These are phyloP conservation scores for Kodamaea laetipori DNA, from an alignment of 805 yeast genomes.

Conservation along the genomic window DNA sequence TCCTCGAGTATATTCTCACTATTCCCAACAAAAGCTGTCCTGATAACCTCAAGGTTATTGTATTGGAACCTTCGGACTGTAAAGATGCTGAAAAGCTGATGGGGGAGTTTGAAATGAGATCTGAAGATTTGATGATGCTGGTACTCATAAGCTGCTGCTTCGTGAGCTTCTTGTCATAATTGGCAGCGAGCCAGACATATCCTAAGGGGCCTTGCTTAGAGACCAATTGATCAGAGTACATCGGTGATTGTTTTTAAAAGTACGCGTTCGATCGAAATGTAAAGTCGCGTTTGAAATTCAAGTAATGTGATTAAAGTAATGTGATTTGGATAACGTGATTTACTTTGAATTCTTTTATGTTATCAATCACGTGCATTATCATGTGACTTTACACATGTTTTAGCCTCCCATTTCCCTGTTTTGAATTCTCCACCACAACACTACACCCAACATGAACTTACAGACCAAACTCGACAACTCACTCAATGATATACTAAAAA, in stretches of 20 bases:
- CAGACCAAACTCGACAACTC: slow-evolving; percentile 42
- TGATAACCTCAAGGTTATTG: slow-evolving; percentile 76
- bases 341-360: too few species aligned
- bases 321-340: too few species aligned
- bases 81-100: slow-evolving; percentile 43
- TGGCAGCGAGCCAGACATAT: slow-evolving; percentile 91
- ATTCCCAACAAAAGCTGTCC: slow-evolving; percentile 88
- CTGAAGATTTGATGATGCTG: slow-evolving; percentile 58
- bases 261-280: too few species aligned
- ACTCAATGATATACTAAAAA: slow-evolving; percentile 42
- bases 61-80: slow-evolving; percentile 30
- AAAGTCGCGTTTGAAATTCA: too few species aligned
- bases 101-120: slow-evolving; percentile 53
- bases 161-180: slow-evolving; percentile 74
- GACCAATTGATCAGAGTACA: slow-evolving; percentile 25
- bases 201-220: slow-evolving; percentile 83
- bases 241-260: slow-evolving; percentile 1
- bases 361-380: background rate
- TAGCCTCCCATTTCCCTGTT: background rate
- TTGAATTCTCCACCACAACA: background rate
- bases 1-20: slow-evolving; percentile 80
- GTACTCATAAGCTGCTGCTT: slow-evolving; percentile 73
- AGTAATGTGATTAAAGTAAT: too few species aligned
- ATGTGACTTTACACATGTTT: background rate
- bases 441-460: slow-evolving; percentile 31